Evolutionary conservation across 495 filamentous ascomycete genomes (phyloP).

Genomic region (Usnea hakonensis): DNA sequence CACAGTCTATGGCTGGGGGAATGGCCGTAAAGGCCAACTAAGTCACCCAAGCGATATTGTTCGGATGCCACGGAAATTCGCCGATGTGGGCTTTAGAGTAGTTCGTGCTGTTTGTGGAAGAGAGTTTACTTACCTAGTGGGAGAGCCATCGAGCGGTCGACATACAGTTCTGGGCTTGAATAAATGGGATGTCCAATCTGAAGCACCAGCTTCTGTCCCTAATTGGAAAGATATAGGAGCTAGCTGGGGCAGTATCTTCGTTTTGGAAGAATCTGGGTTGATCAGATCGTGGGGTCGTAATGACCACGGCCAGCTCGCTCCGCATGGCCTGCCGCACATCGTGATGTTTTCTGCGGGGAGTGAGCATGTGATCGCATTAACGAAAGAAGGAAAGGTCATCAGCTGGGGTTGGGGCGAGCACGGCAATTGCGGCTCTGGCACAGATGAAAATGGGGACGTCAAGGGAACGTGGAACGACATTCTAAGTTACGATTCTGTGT

Average conservation of each 20-base stretch:
- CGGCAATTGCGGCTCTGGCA: conserved; percentile 79
- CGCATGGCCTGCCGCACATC: conserved; percentile 43
- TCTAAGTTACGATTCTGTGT: conserved; percentile 33
- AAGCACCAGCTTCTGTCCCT: conserved; percentile 25
- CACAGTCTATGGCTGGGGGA: conserved; percentile 82
- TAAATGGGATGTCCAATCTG: conserved; percentile 54
- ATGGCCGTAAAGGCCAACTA: conserved; percentile 74
- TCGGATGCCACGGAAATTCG: conserved; percentile 52
- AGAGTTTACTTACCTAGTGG: conserved; percentile 71
- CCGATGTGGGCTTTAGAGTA: conserved; percentile 46
- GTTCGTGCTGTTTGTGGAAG: conserved; percentile 63
- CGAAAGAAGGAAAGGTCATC: conserved; percentile 51
- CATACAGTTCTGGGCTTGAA: conserved; percentile 59
- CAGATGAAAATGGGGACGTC: conserved; percentile 53
- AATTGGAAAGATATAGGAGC: conserved; percentile 57
- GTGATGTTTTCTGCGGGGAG: conserved; percentile 67
- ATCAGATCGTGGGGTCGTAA: conserved; percentile 67
- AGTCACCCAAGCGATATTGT: conserved; percentile 46
- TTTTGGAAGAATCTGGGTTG: conserved; percentile 48
- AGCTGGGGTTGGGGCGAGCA: conserved; percentile 97
- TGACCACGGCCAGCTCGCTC: conserved; percentile 75
- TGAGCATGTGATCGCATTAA: conserved; percentile 71
- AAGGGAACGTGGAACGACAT: conserved; percentile 57
- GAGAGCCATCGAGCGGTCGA: conserved; percentile 42
- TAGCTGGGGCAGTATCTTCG: conserved; percentile 76